Evolutionary conservation across 163 green algal genomes (phyloP), one percentile per base, ranked within the genome.

Genomic region (Botryococcus braunii): DNA sequence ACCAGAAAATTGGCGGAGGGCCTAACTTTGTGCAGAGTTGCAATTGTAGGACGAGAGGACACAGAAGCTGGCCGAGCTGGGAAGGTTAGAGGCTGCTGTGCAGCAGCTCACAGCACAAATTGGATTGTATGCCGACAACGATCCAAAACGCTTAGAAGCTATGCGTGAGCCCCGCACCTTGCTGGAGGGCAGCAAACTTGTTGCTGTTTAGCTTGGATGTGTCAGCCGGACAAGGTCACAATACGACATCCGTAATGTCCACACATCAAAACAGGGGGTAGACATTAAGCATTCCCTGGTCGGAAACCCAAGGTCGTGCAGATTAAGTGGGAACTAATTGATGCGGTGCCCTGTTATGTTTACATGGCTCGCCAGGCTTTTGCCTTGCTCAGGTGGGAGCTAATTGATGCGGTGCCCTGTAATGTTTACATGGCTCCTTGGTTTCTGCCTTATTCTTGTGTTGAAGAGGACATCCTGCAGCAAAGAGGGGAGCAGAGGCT

Each of bases 121-220:
- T 60, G 52, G 52, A 4, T 4, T 74, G 23, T 82, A 77, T 56
- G 65, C 74, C 7, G 74, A 71, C 27, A 84, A 69, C 48, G 79
- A 82, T 59, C 79, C 79, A 0, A 72, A 82, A 38, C 39, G 66
- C 7, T 73, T 77, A 38, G 63, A 78, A 23, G 39, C 64, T 23
- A 65, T 86, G 34, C 62, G 75, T 82, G 65, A 72, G 74, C 40
- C 4, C 5, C 17, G n/a, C 11, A 25, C 34, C 23, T 27, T 29
- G 46, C 17, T 27, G 21, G 21, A 21, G 31, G 5, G 23, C 17
- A 17, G 56, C n/a, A 27, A 27, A 7, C 5, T 5, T 64, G 31
- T 41, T 5, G 4, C 5, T 64, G 27, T 64, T 31, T 6, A 38
- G 31, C 4, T 39, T 9, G n/a, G 17, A 41, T 38, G 32, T 64